Evolutionary conservation across 768 basidiomycete species (phyloP).

Genomic region (Phaffia tasmanica): DNA sequence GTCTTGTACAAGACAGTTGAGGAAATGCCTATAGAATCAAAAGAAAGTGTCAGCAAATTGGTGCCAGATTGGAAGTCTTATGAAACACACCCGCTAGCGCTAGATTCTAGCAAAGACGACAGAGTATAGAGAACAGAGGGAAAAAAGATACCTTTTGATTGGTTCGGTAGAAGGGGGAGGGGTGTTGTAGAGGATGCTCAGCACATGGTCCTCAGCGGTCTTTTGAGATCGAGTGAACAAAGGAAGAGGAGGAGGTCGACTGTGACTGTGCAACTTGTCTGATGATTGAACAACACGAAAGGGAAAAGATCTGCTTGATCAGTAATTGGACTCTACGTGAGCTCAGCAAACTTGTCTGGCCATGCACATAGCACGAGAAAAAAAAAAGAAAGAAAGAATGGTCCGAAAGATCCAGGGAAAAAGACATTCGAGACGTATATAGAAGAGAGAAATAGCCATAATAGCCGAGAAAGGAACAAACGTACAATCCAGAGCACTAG

Average conservation of each 20-base stretch:
- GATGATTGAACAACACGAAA: background rate
- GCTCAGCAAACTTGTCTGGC: too few relatives aligned
- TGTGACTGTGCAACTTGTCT: slow-evolving; percentile 20
- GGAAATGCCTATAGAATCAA: slow-evolving; percentile 56
- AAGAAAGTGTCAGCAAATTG: slow-evolving; percentile 19
- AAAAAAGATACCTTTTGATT: slow-evolving; percentile 18
- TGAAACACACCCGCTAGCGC: background rate
- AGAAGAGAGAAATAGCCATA: too few relatives aligned
- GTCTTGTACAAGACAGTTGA: slow-evolving; percentile 97
- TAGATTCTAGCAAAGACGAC: background rate
- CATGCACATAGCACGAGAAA: too few relatives aligned
- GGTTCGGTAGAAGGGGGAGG: slow-evolving; percentile 24
- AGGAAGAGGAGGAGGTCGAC: slow-evolving; percentile 21
- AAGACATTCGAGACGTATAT: too few relatives aligned
- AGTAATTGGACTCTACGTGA: too few relatives aligned
- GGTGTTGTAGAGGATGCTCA: slow-evolving; percentile 26
- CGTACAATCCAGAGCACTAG: slow-evolving; percentile 23
- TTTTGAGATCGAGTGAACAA: slow-evolving; percentile 21
- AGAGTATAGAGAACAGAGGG: too few relatives aligned
- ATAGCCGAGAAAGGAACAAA: background rate
- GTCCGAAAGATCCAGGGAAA: too few relatives aligned
- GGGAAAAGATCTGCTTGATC: background rate
- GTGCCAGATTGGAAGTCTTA: background rate
- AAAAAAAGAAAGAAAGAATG: too few relatives aligned
- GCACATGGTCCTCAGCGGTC: slow-evolving; percentile 26